Percentiles rank a stretch among this genome's conserved stretches.
These are phyloP conservation scores for Auricularia auricula-judae DNA, from an alignment of 768 basidiomycete genomes.

Conservation along the genomic window DNA sequence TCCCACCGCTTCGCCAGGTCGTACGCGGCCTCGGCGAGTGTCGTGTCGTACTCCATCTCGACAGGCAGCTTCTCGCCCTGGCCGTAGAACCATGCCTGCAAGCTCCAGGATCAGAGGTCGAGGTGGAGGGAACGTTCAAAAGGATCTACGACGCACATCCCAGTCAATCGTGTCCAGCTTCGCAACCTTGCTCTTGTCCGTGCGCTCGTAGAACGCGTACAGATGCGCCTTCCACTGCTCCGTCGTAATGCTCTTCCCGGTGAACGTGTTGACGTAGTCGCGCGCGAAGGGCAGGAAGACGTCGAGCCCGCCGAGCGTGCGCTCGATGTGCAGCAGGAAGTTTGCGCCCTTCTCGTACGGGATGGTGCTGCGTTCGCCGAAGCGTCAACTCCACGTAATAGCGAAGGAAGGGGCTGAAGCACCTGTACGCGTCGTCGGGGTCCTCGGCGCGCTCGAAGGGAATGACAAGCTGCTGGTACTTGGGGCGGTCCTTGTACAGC, in stretches of 20 bases:
- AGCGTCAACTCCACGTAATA: background rate
- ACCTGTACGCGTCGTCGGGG: conserved; percentile 63
- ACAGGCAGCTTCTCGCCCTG: conserved; percentile 66
- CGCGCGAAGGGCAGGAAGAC: conserved; percentile 76
- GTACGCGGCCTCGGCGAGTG: conserved; percentile 60
- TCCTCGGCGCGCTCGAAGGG: conserved; percentile 64
- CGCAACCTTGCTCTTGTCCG: conserved; percentile 54
- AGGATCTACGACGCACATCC: conserved; percentile 39
- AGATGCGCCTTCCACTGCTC: conserved; percentile 75
- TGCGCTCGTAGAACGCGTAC: conserved; percentile 51
- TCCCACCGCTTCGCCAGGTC: conserved; percentile 69
- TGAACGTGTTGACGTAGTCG: conserved; percentile 74
- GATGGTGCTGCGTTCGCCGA: conserved; percentile 23
- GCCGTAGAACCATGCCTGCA: conserved; percentile 72
- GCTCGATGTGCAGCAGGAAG: conserved; percentile 61
- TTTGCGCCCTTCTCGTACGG: conserved; percentile 90
- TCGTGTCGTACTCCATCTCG: conserved; percentile 61
- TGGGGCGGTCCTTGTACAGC: conserved; percentile 45
- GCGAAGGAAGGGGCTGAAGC: background rate
- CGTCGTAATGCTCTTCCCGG: conserved; percentile 74
- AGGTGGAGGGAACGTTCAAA: background rate
- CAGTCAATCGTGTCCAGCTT: conserved; percentile 63
- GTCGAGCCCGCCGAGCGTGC: conserved; percentile 68
- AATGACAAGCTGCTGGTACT: conserved; percentile 73
- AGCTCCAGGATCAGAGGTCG: background rate